phyloP scores from a whole-genome alignment of 805 yeast species.

The Schizosaccharomyces osmophilus region DNA sequence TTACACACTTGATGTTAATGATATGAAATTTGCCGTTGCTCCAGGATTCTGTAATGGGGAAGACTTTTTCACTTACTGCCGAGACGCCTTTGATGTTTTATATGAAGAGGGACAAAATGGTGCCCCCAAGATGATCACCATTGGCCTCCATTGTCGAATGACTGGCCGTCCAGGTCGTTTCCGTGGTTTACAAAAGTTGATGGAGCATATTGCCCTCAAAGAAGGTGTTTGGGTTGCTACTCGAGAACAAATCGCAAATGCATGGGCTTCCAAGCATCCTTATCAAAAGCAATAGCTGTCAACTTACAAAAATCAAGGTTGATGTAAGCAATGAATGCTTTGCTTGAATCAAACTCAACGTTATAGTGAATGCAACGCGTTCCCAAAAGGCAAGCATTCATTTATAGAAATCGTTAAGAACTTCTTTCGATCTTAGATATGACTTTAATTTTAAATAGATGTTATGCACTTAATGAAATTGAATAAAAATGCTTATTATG shows the following conservation, averaged over 20 bases:
- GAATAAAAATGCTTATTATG: no score
- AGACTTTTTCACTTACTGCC: constrained; percentile 14
- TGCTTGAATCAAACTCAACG: no score
- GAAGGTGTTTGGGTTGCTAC: constrained; percentile 19
- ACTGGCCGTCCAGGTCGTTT: constrained; percentile 18
- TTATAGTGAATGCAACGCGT: no score
- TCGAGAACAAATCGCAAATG: constrained; percentile 16
- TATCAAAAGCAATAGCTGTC: neutral
- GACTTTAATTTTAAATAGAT: no score
- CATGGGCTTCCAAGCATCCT: neutral
- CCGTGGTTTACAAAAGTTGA: constrained; percentile 16
- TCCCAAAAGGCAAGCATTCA: no score
- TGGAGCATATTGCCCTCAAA: constrained; percentile 15
- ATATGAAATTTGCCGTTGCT: constrained; percentile 12
- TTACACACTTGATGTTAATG: constrained; percentile 14
- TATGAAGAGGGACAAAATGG: constrained; percentile 16
- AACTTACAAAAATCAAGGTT: no score
- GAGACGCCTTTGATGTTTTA: constrained; percentile 17
- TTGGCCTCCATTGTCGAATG: constrained; percentile 17
- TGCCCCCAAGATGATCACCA: constrained; percentile 16
- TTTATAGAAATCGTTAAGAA: no score
- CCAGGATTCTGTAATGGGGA: constrained; percentile 13
- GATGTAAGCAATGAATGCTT: no score
- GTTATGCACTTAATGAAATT: no score
- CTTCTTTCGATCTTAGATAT: no score